Evolutionary conservation across 345 rosid genomes (phyloP).

Genomic region (Clausena lansium): DNA sequence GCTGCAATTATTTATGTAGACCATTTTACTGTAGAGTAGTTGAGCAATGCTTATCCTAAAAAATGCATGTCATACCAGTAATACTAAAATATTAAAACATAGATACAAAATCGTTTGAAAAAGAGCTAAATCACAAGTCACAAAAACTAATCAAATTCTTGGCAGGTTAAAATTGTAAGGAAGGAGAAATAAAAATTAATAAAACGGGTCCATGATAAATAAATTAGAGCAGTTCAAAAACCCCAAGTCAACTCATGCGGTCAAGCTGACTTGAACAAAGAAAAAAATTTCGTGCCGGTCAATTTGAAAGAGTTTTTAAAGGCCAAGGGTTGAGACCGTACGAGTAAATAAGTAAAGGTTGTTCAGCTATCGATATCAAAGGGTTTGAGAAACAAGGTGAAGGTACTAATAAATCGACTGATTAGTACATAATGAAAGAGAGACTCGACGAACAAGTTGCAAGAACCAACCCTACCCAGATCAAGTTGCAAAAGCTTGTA

Average conservation of each 20-base stretch:
- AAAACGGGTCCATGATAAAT: no score
- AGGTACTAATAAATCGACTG: neutral
- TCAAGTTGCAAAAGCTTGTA: conserved; percentile 20
- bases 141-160: neutral
- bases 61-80: no score
- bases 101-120: neutral
- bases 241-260: conserved; percentile 12
- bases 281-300: neutral
- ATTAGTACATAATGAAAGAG: neutral
- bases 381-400: no score
- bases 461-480: neutral
- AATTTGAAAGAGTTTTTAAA: neutral
- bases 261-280: neutral
- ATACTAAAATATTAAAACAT: neutral
- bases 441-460: conserved; percentile 28
- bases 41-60: no score
- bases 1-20: no score
- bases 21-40: no score
- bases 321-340: neutral
- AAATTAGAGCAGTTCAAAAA: no score
- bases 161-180: neutral
- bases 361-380: neutral
- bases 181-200: no score
- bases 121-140: neutral
- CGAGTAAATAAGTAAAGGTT: neutral